Percentiles rank a stretch among this genome's conserved stretches.
These are phyloP conservation scores for Colletotrichum paranaense DNA, from an alignment of 2,329 filamentous ascomycete genomes.

Conservation along the genomic window DNA sequence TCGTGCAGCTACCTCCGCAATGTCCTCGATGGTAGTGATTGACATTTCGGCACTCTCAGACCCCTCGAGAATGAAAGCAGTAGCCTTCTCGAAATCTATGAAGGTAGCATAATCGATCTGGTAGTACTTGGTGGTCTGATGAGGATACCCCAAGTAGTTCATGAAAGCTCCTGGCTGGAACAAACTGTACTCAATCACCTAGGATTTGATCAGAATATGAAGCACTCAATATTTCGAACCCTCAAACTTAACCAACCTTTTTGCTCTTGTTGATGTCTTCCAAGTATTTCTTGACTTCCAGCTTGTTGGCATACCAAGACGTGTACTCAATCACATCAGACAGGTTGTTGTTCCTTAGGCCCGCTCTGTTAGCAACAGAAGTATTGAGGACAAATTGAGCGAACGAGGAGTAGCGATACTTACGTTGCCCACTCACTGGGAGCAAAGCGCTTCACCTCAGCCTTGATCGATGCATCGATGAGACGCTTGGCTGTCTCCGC, in stretches of 20 bases:
- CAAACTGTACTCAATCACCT: conserved; percentile 60
- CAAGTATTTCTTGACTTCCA: conserved; percentile 51
- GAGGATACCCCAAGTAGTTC: conserved; percentile 59
- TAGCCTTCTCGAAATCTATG: conserved; percentile 47
- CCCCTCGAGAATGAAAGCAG: conserved; percentile 45
- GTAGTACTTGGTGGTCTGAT: conserved; percentile 52
- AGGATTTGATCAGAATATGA: not conserved
- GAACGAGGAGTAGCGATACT: conserved; percentile 6
- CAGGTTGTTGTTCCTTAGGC: not conserved
- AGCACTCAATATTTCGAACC: not conserved
- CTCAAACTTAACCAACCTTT: conserved; percentile 41
- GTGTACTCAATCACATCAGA: conserved; percentile 17
- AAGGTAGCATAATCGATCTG: conserved; percentile 18
- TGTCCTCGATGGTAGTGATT: conserved; percentile 48
- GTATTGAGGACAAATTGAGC: too few relatives aligned
- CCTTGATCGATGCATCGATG: conserved; percentile 68
- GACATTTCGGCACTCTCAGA: conserved; percentile 43
- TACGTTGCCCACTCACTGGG: conserved; percentile 68
- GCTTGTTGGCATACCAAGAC: conserved; percentile 53
- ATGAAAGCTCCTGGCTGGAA: conserved; percentile 62
- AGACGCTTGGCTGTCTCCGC: conserved; percentile 62
- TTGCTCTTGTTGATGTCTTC: conserved; percentile 52
- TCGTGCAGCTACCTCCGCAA: conserved; percentile 47
- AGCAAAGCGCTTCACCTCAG: conserved; percentile 70
- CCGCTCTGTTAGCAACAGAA: not conserved